Percentiles rank a stretch among this genome's conserved stretches.
Conservation (phyloP, 345 rosid species). For the Aegle marmelos region DNA sequence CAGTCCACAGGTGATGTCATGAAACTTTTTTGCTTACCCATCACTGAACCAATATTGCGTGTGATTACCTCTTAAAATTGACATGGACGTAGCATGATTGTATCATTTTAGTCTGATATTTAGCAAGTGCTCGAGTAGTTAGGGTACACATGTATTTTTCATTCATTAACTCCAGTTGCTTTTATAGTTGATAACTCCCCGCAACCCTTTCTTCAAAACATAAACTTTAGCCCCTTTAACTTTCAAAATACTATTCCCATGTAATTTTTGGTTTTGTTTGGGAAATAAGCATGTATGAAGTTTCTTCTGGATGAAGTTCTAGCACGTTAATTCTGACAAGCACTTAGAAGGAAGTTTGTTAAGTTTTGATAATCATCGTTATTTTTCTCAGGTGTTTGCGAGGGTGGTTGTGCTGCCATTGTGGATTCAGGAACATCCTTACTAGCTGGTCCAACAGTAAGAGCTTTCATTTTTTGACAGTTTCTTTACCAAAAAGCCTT, state of each 20-base stretch:
- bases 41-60: not conserved
- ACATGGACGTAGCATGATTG: not conserved
- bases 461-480: not conserved
- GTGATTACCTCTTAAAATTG: not conserved
- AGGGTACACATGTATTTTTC: not conserved
- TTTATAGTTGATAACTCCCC: not conserved
- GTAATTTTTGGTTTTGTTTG: not conserved
- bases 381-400: constrained; percentile 47
- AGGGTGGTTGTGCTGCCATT: constrained; percentile 62
- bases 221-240: not conserved
- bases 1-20: constrained; percentile 54
- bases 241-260: not conserved
- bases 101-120: not conserved
- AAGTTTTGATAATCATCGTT: not conserved
- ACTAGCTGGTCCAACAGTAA: constrained; percentile 79
- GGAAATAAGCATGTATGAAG: not conserved
- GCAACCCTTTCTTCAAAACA: not conserved
- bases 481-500: not conserved
- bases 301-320: not conserved
- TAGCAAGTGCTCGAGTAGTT: not conserved
- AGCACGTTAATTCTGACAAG: not conserved
- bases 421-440: constrained; percentile 82
- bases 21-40: not conserved
- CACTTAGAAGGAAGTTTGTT: not conserved
- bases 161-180: not conserved